Base-by-base conservation (phyloP, 345 rosid species). In the Eucalyptus virginea region DNA sequence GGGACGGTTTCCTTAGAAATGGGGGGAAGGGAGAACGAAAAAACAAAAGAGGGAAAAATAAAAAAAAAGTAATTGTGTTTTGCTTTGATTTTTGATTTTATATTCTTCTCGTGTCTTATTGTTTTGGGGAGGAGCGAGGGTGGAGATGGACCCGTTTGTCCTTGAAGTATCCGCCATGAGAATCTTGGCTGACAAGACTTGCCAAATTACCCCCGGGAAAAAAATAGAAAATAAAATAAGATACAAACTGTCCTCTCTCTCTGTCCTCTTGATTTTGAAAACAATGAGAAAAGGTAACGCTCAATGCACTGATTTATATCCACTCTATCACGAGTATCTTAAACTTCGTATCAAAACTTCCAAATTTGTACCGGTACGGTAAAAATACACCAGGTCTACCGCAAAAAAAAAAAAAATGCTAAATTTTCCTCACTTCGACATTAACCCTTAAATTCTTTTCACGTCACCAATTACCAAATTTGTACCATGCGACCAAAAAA, bases 131-230 rank as follows among this genome's bases (percentile, higher is more conserved):
- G 19, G 56, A 86, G 5, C 44, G 37, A 50, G 60, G 1, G 58
- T 86, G 62, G 5, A 89, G 86, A 86, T 34, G 67, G 62, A 19
- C 19, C 40, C 15, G 9, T 37, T 77, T 87, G 37, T 80, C 91
- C 86, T 65, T 32, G 90, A 67, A 56, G 89, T 90, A 77, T 92
- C 93, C 90, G 89, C 91, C 91, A 69, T 40, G 30, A 89, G 90
- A 90, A 93, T 91, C 91, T 85, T 85, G 81, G 90, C 88, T 47
- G 54, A 50, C 26, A 10, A 69, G 42, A 87, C 47, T 77, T 37
- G 45, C 45, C 28, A 37, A 72, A 72, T 72, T 10, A 72, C 26
- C 44, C 9, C 81, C 77, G 2, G 8, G 0, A 34, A 69, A 17
- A 5, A 9, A 17, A 69, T 2, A 7, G 4, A 4, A 67, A 67